Evolutionary conservation across 768 basidiomycete species (phyloP).

Genomic region (Mycena metata): DNA sequence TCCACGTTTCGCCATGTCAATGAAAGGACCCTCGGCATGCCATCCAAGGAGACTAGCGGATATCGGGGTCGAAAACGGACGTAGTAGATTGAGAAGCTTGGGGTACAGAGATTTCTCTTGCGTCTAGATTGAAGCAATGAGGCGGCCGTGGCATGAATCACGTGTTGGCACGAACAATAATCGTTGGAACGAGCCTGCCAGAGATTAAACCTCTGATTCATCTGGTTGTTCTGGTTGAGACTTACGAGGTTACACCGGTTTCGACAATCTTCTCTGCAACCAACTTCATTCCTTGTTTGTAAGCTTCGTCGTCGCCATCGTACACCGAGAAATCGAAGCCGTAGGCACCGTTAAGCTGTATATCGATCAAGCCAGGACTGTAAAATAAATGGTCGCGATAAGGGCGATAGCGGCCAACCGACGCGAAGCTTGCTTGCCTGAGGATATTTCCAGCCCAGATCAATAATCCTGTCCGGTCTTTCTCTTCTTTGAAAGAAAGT

Average conservation of each 20-base stretch:
- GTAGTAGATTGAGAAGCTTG: constrained; percentile 74
- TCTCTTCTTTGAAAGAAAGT: constrained; percentile 76
- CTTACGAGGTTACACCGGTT: constrained; percentile 90
- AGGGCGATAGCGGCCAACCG: constrained; percentile 14
- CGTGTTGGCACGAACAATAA: constrained; percentile 68
- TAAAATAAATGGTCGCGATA: constrained; percentile 8
- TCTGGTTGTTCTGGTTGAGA: constrained; percentile 34
- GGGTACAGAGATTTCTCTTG: constrained; percentile 84
- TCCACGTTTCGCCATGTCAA: constrained; percentile 85
- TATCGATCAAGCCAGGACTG: constrained; percentile 89
- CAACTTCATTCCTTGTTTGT: constrained; percentile 74
- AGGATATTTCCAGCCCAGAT: constrained; percentile 84
- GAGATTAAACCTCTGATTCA: constrained; percentile 42
- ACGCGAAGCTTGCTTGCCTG: constrained; percentile 56
- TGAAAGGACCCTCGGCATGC: constrained; percentile 94
- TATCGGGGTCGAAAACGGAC: constrained; percentile 71
- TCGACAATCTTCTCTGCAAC: constrained; percentile 85
- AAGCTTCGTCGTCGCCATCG: constrained; percentile 76
- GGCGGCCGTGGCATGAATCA: constrained; percentile 5
- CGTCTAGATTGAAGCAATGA: constrained; percentile 61
- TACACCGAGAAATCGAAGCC: constrained; percentile 91
- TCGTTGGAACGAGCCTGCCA: constrained; percentile 69
- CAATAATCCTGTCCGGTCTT: constrained; percentile 73
- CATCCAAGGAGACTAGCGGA: constrained; percentile 88
- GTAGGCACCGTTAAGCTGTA: constrained; percentile 92